Percentiles rank a stretch among this genome's conserved stretches.
These are phyloP conservation scores for Akanthomyces dipterigenus DNA, from an alignment of 2,329 filamentous ascomycete genomes.

Conservation along the genomic window DNA sequence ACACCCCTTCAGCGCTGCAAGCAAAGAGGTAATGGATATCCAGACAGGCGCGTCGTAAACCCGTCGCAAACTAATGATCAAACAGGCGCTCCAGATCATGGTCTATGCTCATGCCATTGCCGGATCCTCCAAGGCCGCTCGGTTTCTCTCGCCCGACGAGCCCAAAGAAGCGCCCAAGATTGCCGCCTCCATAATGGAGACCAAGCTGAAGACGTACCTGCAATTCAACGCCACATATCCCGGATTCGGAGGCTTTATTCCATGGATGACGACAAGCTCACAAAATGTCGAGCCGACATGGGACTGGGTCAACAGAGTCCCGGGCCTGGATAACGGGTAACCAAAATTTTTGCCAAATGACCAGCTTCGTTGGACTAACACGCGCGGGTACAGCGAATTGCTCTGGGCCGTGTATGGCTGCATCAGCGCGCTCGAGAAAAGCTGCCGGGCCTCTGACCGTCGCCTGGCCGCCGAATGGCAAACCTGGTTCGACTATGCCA, in stretches of 20 bases:
- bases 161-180: constrained; percentile 25
- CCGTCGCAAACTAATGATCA: not conserved
- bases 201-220: constrained; percentile 32
- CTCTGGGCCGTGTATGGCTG: constrained; percentile 36
- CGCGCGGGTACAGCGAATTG: constrained; percentile 25
- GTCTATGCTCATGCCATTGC: constrained; percentile 34
- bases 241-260: constrained; percentile 34
- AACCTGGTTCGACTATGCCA: constrained; percentile 33
- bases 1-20: constrained; percentile 33
- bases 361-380: not conserved
- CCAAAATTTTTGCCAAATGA: not conserved
- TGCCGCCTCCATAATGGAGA: constrained; percentile 30
- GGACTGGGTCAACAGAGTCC: constrained; percentile 33
- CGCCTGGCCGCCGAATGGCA: constrained; percentile 31
- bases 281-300: constrained; percentile 26
- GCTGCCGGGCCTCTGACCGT: constrained; percentile 15
- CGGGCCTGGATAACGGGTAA: constrained; percentile 35
- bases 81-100: constrained; percentile 36
- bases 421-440: constrained; percentile 30
- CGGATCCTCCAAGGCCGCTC: constrained; percentile 30
- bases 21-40: constrained; percentile 23
- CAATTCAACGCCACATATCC: constrained; percentile 34
- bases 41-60: not conserved
- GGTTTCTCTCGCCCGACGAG: constrained; percentile 30
- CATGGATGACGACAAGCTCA: constrained; percentile 29